These are phyloP conservation scores for Cyberlindnera nakhonratchasimensis DNA, from an alignment of 805 yeast genomes.

Conservation along the genomic window DNA sequence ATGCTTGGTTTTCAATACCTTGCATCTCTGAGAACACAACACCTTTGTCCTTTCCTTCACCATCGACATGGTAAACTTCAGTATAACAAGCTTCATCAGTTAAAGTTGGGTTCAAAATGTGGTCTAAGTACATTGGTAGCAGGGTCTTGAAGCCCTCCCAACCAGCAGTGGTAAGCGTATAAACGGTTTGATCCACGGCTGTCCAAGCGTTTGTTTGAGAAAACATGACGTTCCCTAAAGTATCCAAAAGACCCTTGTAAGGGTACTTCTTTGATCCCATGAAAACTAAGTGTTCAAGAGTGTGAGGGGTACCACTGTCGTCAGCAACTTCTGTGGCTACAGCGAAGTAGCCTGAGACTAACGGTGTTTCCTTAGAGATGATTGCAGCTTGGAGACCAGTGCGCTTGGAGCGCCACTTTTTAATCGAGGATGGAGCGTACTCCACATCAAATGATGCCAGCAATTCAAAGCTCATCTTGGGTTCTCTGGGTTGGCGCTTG, in stretches of 20 bases:
- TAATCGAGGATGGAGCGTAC: slow-evolving; percentile 67
- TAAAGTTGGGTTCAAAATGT: slow-evolving; percentile 76
- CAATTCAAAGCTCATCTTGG: slow-evolving; percentile 34
- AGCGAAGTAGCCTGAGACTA: slow-evolving; percentile 91
- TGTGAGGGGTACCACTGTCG: slow-evolving; percentile 93
- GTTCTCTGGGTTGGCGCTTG: too few species aligned
- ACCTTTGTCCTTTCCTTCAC: slow-evolving; percentile 87
- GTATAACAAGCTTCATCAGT: slow-evolving; percentile 90
- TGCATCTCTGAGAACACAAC: slow-evolving; percentile 98
- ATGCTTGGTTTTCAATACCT: slow-evolving; percentile 77
- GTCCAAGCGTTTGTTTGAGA: slow-evolving; percentile 97
- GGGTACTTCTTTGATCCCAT: slow-evolving; percentile 92
- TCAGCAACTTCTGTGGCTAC: slow-evolving; percentile 89
- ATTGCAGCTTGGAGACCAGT: slow-evolving; percentile 83
- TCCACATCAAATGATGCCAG: slow-evolving; percentile 57
- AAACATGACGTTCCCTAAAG: slow-evolving; percentile 77
- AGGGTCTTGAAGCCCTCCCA: slow-evolving; percentile 89
- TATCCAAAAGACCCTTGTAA: slow-evolving; percentile 86
- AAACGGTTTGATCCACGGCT: slow-evolving; percentile 91
- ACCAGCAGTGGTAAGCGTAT: slow-evolving; percentile 88
- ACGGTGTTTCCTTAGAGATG: slow-evolving; percentile 77
- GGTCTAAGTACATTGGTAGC: slow-evolving; percentile 88
- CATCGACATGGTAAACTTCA: slow-evolving; percentile 94
- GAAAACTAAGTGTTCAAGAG: slow-evolving; percentile 88
- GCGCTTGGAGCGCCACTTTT: slow-evolving; percentile 73